Evolutionary conservation across 352 stramenopile species (phyloP).

Genomic region (Globisporangium viniferum): DNA sequence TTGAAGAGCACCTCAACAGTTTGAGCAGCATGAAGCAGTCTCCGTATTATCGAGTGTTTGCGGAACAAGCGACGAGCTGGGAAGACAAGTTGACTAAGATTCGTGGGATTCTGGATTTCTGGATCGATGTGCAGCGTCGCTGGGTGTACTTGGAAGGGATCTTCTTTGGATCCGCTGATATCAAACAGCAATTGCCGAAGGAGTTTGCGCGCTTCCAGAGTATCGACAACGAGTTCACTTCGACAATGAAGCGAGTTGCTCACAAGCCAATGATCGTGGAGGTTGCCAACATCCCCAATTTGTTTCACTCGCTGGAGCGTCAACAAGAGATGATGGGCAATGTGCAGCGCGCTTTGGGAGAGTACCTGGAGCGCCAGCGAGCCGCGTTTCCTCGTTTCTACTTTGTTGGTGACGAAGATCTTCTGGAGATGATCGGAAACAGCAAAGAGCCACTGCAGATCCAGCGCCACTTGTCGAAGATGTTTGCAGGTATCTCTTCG

Average conservation of each 20-base stretch:
- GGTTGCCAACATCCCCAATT: conserved; percentile 85
- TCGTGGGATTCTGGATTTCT: conserved; percentile 97
- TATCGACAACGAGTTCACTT: conserved; percentile 98
- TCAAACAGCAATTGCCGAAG: conserved; percentile 98
- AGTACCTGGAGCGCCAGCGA: conserved; percentile 99
- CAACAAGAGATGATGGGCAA: conserved; percentile 98
- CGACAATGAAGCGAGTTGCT: conserved; percentile 97
- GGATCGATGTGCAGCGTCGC: conserved; percentile 99
- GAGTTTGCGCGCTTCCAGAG: conserved; percentile 98
- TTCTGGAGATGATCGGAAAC: conserved; percentile 99
- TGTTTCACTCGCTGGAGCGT: conserved; percentile 91
- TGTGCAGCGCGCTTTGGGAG: conserved; percentile 99
- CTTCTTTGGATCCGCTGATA: conserved; percentile 98
- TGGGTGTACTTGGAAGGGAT: conserved; percentile 99
- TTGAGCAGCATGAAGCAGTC: conserved; percentile 99
- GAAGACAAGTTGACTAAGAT: conserved; percentile 98
- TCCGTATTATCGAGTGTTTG: conserved; percentile 98
- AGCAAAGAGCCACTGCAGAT: conserved; percentile 98
- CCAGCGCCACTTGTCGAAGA: conserved; percentile 97
- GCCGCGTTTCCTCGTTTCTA: conserved; percentile 99
- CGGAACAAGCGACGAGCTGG: conserved; percentile 96
- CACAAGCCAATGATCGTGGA: conserved; percentile 97
- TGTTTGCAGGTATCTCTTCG: conserved; percentile 98
- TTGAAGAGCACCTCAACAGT: conserved; percentile 99
- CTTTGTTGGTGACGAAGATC: conserved; percentile 99